Evolutionary conservation across 306 rosid species (phyloP), one percentile per base, ranked within the genome.

Genomic region (Alnus glutinosa): DNA sequence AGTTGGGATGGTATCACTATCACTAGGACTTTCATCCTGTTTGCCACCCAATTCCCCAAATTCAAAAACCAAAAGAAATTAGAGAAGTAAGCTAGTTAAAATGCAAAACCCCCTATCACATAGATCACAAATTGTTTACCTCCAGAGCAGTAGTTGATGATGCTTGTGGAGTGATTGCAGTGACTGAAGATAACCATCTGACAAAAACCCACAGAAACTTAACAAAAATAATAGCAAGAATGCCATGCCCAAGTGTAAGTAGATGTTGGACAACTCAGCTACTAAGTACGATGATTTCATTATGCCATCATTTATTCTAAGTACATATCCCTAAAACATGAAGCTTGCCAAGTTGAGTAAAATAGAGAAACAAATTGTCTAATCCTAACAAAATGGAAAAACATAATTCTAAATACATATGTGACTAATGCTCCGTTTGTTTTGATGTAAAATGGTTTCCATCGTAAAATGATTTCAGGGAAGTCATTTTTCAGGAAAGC

Each of bases 131-230:
- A 52, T 50, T 32, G 74, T 81, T 73, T 82, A 90, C 98, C 97
- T 94, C 90, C 81, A 90, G 82, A 79, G 91, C 80, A 48, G 93
- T 87, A 77, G 90, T 85, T 64, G 93, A 83, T 62, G 89, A 82
- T 64, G 97, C 97, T 79, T 82, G 92, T 37, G 89, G 86, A 71
- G 86, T 67, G 12, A 84, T 75, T 74, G 84, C 77, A 52, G 88
- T 80, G 64, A 82, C 78, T 32, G 94, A 84, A 57, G 91, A 80
- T 77, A 80, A 81, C 81, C 80, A 73, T 85, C 98, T 92, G 94
- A 75, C 70, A 83, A 74, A 83, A 68, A 80, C 58, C 77, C 79
- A 77, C 61, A 71, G 75, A 78, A 70, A 88, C 81, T 79, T 75
- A 81, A 79, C 79, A 77, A 66, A 77, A 67, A 72, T 16, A 76